Base-by-base conservation (phyloP, 2,329 filamentous ascomycete species). In the Colletotrichum spaethianum region DNA sequence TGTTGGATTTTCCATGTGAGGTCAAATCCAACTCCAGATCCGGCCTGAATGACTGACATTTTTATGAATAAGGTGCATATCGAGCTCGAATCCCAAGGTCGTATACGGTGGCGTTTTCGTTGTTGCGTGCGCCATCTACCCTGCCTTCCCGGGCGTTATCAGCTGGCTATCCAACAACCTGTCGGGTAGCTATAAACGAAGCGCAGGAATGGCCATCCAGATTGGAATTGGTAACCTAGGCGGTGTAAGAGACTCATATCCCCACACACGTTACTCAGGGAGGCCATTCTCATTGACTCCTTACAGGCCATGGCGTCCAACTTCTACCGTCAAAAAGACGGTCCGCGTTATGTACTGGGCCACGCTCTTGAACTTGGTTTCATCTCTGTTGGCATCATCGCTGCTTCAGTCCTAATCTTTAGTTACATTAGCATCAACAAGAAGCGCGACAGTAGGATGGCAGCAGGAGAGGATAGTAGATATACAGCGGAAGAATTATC, bases 161-260 rank as follows among this genome's bases (percentile, higher is more conserved):
- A 87, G 92, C 0, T 97, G 94, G 94, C 84, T 91, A 0, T 89
- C 89, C 42, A 97, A 96, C 79, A 97, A 97, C 72, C 86, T 93
- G 14, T 91, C 95, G 67, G 86, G 86, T 0, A 85, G 83, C 56
- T 87, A 86, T 80, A 97, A 97, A 80, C 85, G 91, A 6, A 87
- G 87, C 11, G 88, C 86, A 0, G 91, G 90, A 1, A 92, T 92
- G 87, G 91, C 90, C 0, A 81, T 93, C 16, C 89, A 91, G 52
- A 91, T 93, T 61, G 88, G 88, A 0, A 75, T 90, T 18, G 91
- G 90, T 0, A 92, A 92, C 67, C 79, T 89, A 2, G 87, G 85
- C 14, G 87, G 87, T 2, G 83, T 84, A 79, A 78, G 83, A 80
- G 0, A 9, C 16, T 11, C 9, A 4, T 4, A 23, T 33, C 4